phyloP scores from a whole-genome alignment of 2,329 filamentous ascomycete genomes.

The Drechslerella dactyloides region DNA sequence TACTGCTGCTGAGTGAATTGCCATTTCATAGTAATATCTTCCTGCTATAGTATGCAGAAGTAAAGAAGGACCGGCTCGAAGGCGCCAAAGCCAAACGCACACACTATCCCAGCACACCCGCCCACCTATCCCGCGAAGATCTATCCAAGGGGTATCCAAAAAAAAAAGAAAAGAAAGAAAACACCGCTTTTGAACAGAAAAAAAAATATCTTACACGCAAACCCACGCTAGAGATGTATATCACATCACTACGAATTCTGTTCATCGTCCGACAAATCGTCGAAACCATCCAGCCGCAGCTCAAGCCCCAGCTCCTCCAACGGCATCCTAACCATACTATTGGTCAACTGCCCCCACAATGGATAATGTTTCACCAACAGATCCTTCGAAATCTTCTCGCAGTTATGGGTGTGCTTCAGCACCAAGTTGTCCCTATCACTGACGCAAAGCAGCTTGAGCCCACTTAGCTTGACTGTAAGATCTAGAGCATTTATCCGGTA shows the following conservation, averaged over 20 bases:
- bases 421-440: constrained; percentile 27
- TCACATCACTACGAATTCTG: too few species aligned
- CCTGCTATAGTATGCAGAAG: too few species aligned
- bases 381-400: constrained; percentile 17
- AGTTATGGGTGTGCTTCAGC: constrained; percentile 30
- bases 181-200: too few species aligned
- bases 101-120: too few species aligned
- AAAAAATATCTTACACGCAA: too few species aligned
- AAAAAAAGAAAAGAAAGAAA: too few species aligned
- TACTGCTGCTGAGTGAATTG: too few species aligned
- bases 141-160: too few species aligned
- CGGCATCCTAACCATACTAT: constrained; percentile 20
- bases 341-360: constrained; percentile 20
- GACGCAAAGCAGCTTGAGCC: constrained; percentile 19
- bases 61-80: too few species aligned
- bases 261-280: neutral
- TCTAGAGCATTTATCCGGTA: constrained; percentile 28
- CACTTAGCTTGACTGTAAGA: constrained; percentile 13
- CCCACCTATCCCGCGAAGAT: neutral
- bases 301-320: constrained; percentile 36
- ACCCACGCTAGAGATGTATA: too few species aligned
- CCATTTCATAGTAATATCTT: neutral
- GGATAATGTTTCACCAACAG: constrained; percentile 42
- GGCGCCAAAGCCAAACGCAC: too few species aligned
- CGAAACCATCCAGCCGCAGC: constrained; percentile 27